Base-by-base conservation (phyloP, 495 filamentous ascomycete genomes). In the Aspergillus coremiiformis region DNA sequence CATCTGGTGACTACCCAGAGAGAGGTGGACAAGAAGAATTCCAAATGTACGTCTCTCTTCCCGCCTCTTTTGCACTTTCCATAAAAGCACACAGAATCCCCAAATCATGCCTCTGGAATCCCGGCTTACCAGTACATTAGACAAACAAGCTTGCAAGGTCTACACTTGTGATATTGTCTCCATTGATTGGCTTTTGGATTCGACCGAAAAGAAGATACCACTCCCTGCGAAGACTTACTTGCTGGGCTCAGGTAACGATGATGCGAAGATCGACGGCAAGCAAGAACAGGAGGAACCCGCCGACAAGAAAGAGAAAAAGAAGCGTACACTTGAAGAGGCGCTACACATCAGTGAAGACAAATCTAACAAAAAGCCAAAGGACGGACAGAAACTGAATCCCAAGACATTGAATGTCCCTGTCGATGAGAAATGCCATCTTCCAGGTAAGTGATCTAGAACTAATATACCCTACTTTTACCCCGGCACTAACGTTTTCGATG, bases 101-200 rank as follows among this genome's bases (percentile, higher is more conserved):
- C n/a, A n/a, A n/a, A n/a, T n/a, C n/a, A n/a, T 24, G 11, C 21
- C 22, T 9, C 12, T 37, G 3, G n/a, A 10, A 37, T 15, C 33
- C 3, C 3, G 37, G 19, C 37, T 41, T 14, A 41, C 12, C 1
- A 12, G n/a, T 4, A 23, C 23, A 68, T n/a, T 66, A 75, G 82
- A 83, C 53, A 62, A 71, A 47, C 67, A 78, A 59, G 79, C 82
- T 12, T 54, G 46, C 41, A 62, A 73, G 15, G 54, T 68, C 0
- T 53, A 70, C 12, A 66, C 59, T 11, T 74, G 84, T 21, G 73
- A 72, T 7, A 73, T 90, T 48, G 80, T 89, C 27, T 72, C 68
- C 5, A 49, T 86, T 4, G 63, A 80, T 6, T 90, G 86, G 86
- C 73, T 89, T 11, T 47, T 76, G 0, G 71, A 79, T 1, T 83